Percentiles rank a stretch among this genome's conserved stretches.
Conservation (phyloP, 768 basidiomycete species). For the Psilocybe sp. region DNA sequence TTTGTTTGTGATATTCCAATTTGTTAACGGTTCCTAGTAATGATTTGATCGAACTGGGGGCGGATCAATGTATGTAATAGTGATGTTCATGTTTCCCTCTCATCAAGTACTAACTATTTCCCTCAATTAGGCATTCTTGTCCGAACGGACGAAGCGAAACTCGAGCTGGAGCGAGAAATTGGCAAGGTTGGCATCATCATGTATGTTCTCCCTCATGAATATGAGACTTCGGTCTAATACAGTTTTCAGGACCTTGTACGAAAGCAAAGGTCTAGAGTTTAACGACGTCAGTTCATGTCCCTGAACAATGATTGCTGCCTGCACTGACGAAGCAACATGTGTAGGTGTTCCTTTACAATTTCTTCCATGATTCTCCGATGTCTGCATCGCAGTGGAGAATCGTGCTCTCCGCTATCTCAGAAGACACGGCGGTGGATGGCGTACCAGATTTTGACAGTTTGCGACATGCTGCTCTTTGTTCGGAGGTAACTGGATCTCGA, state of each 20-base stretch:
- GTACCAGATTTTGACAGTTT: slow-evolving; percentile 48
- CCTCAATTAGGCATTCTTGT: slow-evolving; percentile 58
- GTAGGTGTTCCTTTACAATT: slow-evolving; percentile 72
- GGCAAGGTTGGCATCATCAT: slow-evolving; percentile 60
- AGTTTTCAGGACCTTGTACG: slow-evolving; percentile 46
- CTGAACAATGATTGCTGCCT: background rate
- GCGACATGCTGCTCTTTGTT: slow-evolving; percentile 54
- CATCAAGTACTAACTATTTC: background rate
- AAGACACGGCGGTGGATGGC: slow-evolving; percentile 10
- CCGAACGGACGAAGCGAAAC: slow-evolving; percentile 50
- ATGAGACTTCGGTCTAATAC: background rate
- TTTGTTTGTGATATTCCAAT: background rate
- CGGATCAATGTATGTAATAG: slow-evolving; percentile 51
- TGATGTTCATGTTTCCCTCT: background rate
- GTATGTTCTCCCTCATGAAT: slow-evolving; percentile 28
- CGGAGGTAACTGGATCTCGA: slow-evolving; percentile 38
- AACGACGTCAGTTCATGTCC: slow-evolving; percentile 43
- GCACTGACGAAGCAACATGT: background rate
- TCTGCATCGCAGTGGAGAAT: slow-evolving; percentile 58
- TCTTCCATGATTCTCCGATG: slow-evolving; percentile 62
- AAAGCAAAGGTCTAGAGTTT: slow-evolving; percentile 68
- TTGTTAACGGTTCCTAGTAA: slow-evolving; percentile 27
- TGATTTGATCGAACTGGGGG: slow-evolving; percentile 54
- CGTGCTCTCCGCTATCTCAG: slow-evolving; percentile 39
- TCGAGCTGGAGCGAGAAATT: slow-evolving; percentile 46